phyloP scores from a whole-genome alignment of 2,329 filamentous ascomycete species.

The Aspergillus latus region DNA sequence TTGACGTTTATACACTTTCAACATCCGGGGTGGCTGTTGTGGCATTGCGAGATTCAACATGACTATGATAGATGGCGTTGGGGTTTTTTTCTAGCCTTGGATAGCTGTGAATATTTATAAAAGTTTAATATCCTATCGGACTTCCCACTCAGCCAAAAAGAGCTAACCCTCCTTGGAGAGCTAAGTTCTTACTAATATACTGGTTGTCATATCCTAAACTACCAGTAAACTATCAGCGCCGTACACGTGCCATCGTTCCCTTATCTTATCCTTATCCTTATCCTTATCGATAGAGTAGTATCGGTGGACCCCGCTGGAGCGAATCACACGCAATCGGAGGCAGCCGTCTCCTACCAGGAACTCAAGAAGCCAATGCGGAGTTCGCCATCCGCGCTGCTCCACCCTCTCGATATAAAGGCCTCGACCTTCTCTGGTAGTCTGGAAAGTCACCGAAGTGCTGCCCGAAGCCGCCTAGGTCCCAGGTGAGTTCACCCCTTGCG shows the following conservation, averaged over 20 bases:
- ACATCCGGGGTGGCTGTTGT: conserved; percentile 16
- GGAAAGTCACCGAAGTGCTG: background rate
- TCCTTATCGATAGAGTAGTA: background rate
- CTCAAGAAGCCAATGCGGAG: conserved; percentile 9
- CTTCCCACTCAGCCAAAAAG: no score
- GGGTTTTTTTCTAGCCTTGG: background rate
- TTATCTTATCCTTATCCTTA: background rate
- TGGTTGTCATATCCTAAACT: no score
- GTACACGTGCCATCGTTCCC: no score
- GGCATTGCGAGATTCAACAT: conserved; percentile 32
- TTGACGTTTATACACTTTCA: conserved; percentile 20
- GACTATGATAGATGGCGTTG: conserved; percentile 25
- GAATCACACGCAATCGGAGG: conserved; percentile 23
- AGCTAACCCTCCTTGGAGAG: no score
- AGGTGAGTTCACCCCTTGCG: background rate
- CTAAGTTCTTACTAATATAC: no score
- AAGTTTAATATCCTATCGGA: no score
- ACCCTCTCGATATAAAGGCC: background rate
- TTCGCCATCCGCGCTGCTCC: conserved; percentile 2
- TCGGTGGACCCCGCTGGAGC: background rate
- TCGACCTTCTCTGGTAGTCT: background rate
- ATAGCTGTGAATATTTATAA: background rate
- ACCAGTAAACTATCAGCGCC: no score
- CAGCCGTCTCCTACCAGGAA: conserved; percentile 20
- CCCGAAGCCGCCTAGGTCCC: background rate